A percentile compares a stretch with the other conserved stretches of the same genome.
These are phyloP conservation scores for Gossypium australe DNA, from an alignment of 345 rosid species.

Conservation along the genomic window DNA sequence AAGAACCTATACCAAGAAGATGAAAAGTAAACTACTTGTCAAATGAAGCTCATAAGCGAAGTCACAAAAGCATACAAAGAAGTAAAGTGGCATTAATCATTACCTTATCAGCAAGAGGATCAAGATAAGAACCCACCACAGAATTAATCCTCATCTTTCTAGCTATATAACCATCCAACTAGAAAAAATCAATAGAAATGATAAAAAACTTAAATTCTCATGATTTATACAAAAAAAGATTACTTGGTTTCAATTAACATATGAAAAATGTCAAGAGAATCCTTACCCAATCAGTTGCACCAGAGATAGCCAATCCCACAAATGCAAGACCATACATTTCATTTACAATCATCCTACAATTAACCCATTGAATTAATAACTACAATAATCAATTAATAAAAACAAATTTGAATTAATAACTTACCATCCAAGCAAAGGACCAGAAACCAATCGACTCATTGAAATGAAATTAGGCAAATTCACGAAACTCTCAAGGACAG, in stretches of 20 bases:
- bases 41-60: neutral
- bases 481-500: constrained; percentile 46
- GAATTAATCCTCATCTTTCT: constrained; percentile 86
- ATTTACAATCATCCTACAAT: constrained; percentile 74
- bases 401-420: neutral
- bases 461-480: constrained; percentile 83
- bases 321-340: constrained; percentile 76
- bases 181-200: constrained; percentile 8
- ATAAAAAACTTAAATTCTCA: neutral
- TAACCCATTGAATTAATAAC: neutral
- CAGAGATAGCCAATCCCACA: constrained; percentile 67
- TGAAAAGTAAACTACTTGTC: neutral
- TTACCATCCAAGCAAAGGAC: constrained; percentile 89
- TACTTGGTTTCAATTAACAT: neutral
- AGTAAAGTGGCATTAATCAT: neutral
- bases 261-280: neutral
- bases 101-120: constrained; percentile 98
- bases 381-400: neutral
- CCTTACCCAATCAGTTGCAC: constrained; percentile 84
- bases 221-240: neutral
- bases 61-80: neutral
- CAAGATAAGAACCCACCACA: constrained; percentile 95
- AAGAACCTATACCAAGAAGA: constrained; percentile 56
- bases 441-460: constrained; percentile 66
- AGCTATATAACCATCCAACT: constrained; percentile 93